Evolutionary conservation across 139 green algal genomes (phyloP).

Genomic region (Monoraphidium neglectum): DNA sequence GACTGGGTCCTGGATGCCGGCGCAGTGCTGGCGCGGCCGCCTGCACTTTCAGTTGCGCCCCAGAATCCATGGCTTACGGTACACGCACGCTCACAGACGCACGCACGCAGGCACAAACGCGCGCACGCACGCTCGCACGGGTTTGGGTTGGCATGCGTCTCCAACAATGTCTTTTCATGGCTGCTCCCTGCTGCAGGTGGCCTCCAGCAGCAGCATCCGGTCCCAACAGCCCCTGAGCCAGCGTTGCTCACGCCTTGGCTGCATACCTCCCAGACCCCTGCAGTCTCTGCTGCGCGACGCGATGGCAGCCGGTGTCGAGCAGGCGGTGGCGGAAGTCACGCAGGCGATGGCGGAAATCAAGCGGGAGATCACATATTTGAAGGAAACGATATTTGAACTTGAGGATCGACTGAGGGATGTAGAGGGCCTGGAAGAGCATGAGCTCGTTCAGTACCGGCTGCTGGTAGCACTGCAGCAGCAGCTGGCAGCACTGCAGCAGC

Average conservation of each 20-base stretch:
- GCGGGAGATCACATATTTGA: no score
- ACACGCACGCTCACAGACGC: no score
- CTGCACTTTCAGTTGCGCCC: no score
- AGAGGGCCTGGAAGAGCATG: not conserved
- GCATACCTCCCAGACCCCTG: not conserved
- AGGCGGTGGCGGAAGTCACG: no score
- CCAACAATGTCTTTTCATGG: no score
- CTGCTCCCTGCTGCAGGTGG: not conserved
- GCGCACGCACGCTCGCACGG: no score
- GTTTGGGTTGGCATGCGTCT: no score
- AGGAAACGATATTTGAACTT: not conserved
- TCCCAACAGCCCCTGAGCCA: not conserved
- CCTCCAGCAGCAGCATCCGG: not conserved
- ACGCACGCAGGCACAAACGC: no score
- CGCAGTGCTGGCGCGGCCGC: no score
- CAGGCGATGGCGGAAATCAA: no score
- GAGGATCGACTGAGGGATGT: not conserved
- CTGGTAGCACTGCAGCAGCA: not conserved
- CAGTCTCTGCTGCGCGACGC: not conserved
- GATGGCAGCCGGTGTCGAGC: not conserved
- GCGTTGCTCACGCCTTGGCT: not conserved
- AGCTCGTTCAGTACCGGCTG: not conserved
- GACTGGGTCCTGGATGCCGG: no score
- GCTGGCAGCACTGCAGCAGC: not conserved
- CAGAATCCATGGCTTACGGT: no score